Evolutionary conservation across 441 rosid species (phyloP), one percentile per base, ranked within the genome.

Genomic region (Populus hybrid): DNA sequence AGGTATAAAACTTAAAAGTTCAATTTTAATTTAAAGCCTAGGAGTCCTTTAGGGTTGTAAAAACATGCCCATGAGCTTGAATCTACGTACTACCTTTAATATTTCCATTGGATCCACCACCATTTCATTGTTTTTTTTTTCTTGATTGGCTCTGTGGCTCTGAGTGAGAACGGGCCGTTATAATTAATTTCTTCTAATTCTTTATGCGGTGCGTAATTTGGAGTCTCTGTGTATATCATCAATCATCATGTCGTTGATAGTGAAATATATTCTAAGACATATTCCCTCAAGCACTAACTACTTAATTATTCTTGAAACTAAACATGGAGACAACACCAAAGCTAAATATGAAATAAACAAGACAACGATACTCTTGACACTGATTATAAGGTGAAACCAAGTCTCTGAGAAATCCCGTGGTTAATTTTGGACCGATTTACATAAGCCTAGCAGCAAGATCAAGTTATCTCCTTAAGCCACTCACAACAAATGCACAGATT

Each of bases 31-130:
- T 75, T 75, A 73, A 30, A 54, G 73, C 35, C 28, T 72, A 3
- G 67, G 6, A 42, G 18, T 69, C 16, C 24, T 38, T 26, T 38
- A 36, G 16, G 26, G 18, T 10, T 69, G 40, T 67, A 30, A 32
- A 28, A 50, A 68, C 6, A 63, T 28, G 77, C n/a, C 34, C 23
- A 40, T 40, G 46, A 40, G 65, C 63, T 63, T 73, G 30, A 65
- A 69, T 69, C 26, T 10, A 10, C 30, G 30, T 28, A 28, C 59
- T 14, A 7, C 59, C 10, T 69, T 54, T 73, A 36, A 69, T 63
- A 69, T 59, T 26, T 73, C 73, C 32, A 38, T 76, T 74, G 81
- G 81, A 78, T 73, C 81, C 76, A 73, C 73, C 81, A 57, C 77
- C 73, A 81, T 32, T 64, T 46, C 67, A 69, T 61, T 36, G 46